phyloP scores from a whole-genome alignment of 2,329 filamentous ascomycete species.

The Neofusicoccum kwambonambiense region DNA sequence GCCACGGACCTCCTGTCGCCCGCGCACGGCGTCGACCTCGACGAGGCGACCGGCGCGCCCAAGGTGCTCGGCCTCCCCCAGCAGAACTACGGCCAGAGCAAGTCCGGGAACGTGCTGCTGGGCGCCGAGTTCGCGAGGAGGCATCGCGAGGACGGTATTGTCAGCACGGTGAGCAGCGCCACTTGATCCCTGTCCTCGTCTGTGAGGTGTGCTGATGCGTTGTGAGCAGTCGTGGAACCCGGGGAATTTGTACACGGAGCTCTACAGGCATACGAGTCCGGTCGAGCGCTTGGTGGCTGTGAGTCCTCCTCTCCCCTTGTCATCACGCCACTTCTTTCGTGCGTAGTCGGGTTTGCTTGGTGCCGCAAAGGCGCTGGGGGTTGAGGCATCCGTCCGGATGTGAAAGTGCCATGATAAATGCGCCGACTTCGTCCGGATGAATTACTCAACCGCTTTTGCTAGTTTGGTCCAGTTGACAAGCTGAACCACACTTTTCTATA shows the following conservation, averaged over 20 bases:
- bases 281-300: constrained; percentile 1
- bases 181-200: neutral
- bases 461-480: too few species aligned
- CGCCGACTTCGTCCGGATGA: too few species aligned
- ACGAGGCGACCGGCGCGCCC: constrained; percentile 4
- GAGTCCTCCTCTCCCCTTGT: neutral
- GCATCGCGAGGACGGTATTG: constrained; percentile 23
- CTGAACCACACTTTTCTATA: too few species aligned
- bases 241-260: constrained; percentile 41
- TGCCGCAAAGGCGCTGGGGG: too few species aligned
- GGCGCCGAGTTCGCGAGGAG: constrained; percentile 24
- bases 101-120: constrained; percentile 30
- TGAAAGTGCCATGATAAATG: too few species aligned
- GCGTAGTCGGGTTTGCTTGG: too few species aligned
- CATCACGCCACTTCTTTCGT: too few species aligned
- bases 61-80: neutral
- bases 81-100: constrained; percentile 28
- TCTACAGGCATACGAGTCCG: constrained; percentile 30
- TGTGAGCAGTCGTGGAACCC: constrained; percentile 34
- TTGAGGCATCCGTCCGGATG: too few species aligned
- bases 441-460: too few species aligned
- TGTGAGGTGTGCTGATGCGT: neutral
- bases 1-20: constrained; percentile 20
- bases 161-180: constrained; percentile 20
- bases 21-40: constrained; percentile 19